Conservation (phyloP, 2,329 filamentous ascomycete genomes). For the Sporothrix brasiliensis region DNA sequence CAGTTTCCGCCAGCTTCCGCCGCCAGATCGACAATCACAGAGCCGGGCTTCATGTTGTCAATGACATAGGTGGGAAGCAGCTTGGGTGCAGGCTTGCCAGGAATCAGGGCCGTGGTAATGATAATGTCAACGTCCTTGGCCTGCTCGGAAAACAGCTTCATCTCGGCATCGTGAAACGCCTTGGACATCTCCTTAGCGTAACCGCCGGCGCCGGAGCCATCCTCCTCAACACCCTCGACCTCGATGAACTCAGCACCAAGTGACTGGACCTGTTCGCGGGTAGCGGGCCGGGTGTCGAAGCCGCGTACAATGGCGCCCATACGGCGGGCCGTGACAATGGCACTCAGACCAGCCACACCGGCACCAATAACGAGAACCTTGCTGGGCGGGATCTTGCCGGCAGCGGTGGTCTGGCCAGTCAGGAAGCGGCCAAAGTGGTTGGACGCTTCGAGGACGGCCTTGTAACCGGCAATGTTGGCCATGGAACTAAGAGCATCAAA, state of each 20-base stretch:
- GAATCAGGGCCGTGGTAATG: slow-evolving; percentile 89
- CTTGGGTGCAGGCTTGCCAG: slow-evolving; percentile 78
- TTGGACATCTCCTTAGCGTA: slow-evolving; percentile 95
- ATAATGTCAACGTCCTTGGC: slow-evolving; percentile 88
- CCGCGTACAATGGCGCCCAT: slow-evolving; percentile 88
- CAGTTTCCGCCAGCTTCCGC: slow-evolving; percentile 89
- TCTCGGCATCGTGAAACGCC: slow-evolving; percentile 88
- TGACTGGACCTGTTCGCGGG: slow-evolving; percentile 85
- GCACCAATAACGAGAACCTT: slow-evolving; percentile 90
- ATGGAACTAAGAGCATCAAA: slow-evolving; percentile 90
- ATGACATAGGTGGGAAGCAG: slow-evolving; percentile 81
- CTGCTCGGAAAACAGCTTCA: slow-evolving; percentile 89
- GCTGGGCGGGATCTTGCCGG: slow-evolving; percentile 85
- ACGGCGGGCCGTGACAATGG: slow-evolving; percentile 81
- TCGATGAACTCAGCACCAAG: slow-evolving; percentile 89
- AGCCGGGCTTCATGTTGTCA: slow-evolving; percentile 85
- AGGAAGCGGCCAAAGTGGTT: slow-evolving; percentile 88
- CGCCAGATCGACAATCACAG: slow-evolving; percentile 83
- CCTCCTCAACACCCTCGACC: slow-evolving; percentile 75
- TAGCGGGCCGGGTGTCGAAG: slow-evolving; percentile 88
- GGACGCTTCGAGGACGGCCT: slow-evolving; percentile 84
- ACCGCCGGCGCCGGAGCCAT: slow-evolving; percentile 79
- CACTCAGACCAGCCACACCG: slow-evolving; percentile 84
- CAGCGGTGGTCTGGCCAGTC: slow-evolving; percentile 87
- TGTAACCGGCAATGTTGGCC: slow-evolving; percentile 94